Conservation (phyloP, 2,329 filamentous ascomycete genomes). For the Davidsoniella eucalypti region DNA sequence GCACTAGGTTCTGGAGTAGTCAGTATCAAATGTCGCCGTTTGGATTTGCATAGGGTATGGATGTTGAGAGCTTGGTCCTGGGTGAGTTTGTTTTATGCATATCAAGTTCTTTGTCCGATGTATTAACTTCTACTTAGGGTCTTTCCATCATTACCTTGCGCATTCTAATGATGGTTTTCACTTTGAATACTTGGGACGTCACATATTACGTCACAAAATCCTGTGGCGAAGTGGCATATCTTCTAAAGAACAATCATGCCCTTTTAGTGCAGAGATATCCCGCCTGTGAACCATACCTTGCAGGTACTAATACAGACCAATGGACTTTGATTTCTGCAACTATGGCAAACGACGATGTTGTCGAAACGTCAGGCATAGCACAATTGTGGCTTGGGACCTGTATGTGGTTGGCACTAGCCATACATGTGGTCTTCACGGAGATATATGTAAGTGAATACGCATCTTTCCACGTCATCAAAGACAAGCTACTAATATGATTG, state of each 20-base stretch:
- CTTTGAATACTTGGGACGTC: not conserved
- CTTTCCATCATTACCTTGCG: not conserved
- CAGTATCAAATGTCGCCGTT: not conserved
- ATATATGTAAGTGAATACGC: constrained; percentile 2
- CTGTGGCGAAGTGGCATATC: constrained; percentile 4
- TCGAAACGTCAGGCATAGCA: not conserved
- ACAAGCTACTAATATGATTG: not conserved
- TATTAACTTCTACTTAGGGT: not conserved
- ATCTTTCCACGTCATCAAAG: not conserved
- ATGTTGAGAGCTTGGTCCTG: constrained; percentile 8
- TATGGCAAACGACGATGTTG: not conserved
- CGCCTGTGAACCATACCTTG: not conserved
- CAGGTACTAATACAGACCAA: no score
- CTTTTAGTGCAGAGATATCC: not conserved
- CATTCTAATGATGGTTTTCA: not conserved
- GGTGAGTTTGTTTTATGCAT: not conserved
- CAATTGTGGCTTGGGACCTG: not conserved
- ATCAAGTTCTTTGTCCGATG: not conserved
- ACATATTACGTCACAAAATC: constrained; percentile 1
- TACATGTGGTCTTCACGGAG: constrained; percentile 1
- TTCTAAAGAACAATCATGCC: constrained; percentile 1
- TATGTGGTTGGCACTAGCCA: not conserved
- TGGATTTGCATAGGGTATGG: constrained; percentile 2
- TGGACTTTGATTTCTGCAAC: not conserved
- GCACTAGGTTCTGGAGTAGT: not conserved